Conservation (phyloP, 1,284 basidiomycete genomes). For the Cryptococcus sp. region DNA sequence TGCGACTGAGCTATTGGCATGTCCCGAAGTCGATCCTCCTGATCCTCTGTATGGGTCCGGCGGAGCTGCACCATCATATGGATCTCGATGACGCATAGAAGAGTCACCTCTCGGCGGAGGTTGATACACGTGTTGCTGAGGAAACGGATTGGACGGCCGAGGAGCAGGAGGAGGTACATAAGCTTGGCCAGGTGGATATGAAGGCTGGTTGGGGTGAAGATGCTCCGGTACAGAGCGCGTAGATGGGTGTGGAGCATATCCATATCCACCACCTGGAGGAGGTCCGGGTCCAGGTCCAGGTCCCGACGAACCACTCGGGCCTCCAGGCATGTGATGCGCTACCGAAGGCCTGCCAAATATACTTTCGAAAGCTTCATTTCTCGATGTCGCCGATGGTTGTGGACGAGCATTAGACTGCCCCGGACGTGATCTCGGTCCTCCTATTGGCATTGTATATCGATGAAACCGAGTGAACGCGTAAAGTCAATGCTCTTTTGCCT, state of each 20-base stretch:
- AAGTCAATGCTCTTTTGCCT: no score
- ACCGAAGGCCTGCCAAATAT: constrained; percentile 47
- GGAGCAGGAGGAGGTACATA: constrained; percentile 9
- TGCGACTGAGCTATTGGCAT: background rate
- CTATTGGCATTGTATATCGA: constrained; percentile 21
- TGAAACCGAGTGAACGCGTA: no score
- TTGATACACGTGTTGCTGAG: constrained; percentile 4
- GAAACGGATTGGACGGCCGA: constrained; percentile 2
- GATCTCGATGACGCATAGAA: constrained; percentile 1
- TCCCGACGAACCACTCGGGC: background rate
- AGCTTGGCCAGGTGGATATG: constrained; percentile 21
- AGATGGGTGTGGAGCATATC: constrained; percentile 6
- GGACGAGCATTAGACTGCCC: constrained; percentile 4
- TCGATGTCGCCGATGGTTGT: background rate
- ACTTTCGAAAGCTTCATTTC: constrained; percentile 47
- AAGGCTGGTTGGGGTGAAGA: constrained; percentile 28
- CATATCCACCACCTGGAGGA: constrained; percentile 10
- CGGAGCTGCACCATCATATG: background rate
- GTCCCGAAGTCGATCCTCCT: background rate
- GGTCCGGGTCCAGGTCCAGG: constrained; percentile 8
- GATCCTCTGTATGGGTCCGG: background rate
- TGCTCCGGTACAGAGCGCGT: constrained; percentile 6
- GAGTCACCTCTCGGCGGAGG: constrained; percentile 1
- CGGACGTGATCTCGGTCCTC: constrained; percentile 25
- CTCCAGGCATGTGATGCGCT: constrained; percentile 36